Percentiles rank a stretch among this genome's conserved stretches.
Evolutionary conservation across 192 early-diverging fungal species (phyloP).

Genomic region (Borealophlyctis nickersoniae): DNA sequence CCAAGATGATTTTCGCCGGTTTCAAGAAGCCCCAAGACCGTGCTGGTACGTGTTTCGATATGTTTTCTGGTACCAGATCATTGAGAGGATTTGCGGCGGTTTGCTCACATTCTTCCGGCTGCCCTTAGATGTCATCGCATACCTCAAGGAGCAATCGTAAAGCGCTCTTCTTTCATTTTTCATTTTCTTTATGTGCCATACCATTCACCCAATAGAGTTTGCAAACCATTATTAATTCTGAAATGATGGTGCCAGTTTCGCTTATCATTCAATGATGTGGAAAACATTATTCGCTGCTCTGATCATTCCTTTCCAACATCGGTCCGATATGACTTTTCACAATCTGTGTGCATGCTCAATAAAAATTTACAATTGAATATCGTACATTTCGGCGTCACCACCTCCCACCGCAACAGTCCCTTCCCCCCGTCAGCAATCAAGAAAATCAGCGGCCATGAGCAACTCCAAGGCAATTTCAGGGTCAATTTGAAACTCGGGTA

Average conservation of each 20-base stretch:
- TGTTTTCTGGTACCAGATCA: background rate
- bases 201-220: slow-evolving; percentile 3
- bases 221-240: background rate
- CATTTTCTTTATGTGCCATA: slow-evolving; percentile 8
- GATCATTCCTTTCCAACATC: no score
- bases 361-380: no score
- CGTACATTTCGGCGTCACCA: no score
- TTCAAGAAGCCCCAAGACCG: slow-evolving; percentile 73
- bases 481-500: slow-evolving; percentile 88
- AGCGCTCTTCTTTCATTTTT: background rate
- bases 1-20: slow-evolving; percentile 98
- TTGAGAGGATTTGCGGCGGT: slow-evolving; percentile 20
- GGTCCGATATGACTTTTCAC: no score
- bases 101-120: no score
- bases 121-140: slow-evolving; percentile 90
- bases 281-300: no score
- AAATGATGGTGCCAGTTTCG: no score
- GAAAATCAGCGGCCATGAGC: slow-evolving; percentile 92
- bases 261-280: no score
- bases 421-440: slow-evolving; percentile 80
- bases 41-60: slow-evolving; percentile 16
- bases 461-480: slow-evolving; percentile 86
- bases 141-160: slow-evolving; percentile 70
- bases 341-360: no score
- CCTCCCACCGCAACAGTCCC: no score